A percentile compares a stretch with the other conserved stretches of the same genome.
Conservation (phyloP, 2,329 filamentous ascomycete genomes). For the Sporothrix dimorphospora region DNA sequence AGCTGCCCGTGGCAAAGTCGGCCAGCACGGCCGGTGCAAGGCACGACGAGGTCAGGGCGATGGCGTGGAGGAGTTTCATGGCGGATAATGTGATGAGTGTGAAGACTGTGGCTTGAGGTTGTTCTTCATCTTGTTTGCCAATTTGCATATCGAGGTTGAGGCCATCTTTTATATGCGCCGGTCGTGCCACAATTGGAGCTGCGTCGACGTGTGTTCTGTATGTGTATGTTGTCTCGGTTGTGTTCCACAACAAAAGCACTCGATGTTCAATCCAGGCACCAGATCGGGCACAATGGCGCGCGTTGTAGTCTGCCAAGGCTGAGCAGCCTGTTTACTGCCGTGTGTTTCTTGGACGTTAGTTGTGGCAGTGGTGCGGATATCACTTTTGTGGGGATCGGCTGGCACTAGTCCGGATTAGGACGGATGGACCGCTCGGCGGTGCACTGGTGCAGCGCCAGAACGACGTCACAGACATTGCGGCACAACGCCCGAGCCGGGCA, state of each 20-base stretch:
- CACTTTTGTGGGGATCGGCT: background rate
- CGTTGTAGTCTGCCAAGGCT: background rate
- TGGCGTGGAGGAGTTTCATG: slow-evolving; percentile 2
- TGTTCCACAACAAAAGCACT: background rate
- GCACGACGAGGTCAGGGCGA: background rate
- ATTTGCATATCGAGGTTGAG: background rate
- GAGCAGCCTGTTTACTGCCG: too few relatives aligned
- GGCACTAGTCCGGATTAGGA: background rate
- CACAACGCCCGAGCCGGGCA: background rate
- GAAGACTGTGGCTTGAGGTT: too few relatives aligned
- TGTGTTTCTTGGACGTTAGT: slow-evolving; percentile 9
- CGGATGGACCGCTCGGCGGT: background rate
- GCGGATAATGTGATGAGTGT: background rate
- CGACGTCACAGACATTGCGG: background rate
- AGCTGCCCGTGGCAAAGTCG: slow-evolving; percentile 23
- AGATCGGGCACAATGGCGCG: background rate
- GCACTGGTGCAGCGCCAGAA: background rate
- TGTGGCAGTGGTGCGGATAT: background rate
- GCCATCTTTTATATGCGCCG: background rate
- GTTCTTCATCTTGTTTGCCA: background rate
- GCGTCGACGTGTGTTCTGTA: background rate
- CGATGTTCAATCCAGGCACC: background rate
- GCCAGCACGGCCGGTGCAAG: background rate
- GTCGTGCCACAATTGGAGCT: too few relatives aligned
- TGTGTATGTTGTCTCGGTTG: too few relatives aligned